Evolutionary conservation across 139 green algal species (phyloP), one percentile per base, ranked within the genome.

Genomic region (Chloropicon primus): DNA sequence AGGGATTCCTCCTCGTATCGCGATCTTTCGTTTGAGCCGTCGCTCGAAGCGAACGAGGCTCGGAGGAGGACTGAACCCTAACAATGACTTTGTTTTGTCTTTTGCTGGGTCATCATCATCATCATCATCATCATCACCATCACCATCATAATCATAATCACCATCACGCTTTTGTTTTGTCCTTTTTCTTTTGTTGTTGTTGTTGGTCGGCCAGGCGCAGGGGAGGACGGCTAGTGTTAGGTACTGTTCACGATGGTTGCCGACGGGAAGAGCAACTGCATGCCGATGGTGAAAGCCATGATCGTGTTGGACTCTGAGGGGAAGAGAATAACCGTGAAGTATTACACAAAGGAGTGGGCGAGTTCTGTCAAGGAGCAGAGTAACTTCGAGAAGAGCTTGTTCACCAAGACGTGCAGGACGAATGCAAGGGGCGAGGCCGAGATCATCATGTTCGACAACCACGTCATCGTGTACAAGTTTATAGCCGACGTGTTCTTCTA

Each of bases 241-340:
- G 5, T 62, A 17, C 10, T 17, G 41, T n/a, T n/a, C 10, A 62
- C 17, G 41, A 5, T 17, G 41, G 17, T 62, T 5, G 41, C 5
- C 41, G 17, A n/a, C 10, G 41, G 10, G 41, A 62, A 62, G 10
- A 62, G 17, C 10, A 62, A 17, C 41, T 62, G 41, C 41, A 80
- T 85, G 1, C 95, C 95, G n/a, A 76, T 92, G 10, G 86, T 99
- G 0, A 94, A 94, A 76, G 96, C 92, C 75, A 81, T 99, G 27
- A 72, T 99, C 3, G 81, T 99, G 28, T 84, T 99, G 27, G 96
- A 99, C 81, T 88, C 88, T 10, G 96, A 99, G 54, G 96, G 96
- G 26, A 97, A 97, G 84, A 85, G 96, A 26, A 95, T 99, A 26
- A 93, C 93, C 10, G 94, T 99, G 25, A 97, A 98, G 83, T 99